Evolutionary conservation across 2,329 filamentous ascomycete species (phyloP).

Genomic region (Trichoderma koningii): DNA sequence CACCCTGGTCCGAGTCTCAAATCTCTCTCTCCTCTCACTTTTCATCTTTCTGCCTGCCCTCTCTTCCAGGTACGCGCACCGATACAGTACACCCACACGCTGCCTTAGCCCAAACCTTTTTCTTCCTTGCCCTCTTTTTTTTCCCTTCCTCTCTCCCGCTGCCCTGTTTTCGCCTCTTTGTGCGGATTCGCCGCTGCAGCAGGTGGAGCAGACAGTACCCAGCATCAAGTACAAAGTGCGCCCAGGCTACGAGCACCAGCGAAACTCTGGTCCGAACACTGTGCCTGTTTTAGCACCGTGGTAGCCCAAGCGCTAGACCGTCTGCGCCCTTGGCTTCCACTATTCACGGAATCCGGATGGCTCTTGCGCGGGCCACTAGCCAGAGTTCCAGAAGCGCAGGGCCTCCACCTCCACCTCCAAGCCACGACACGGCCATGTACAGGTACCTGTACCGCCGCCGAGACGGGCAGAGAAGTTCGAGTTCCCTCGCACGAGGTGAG

Average conservation of each 20-base stretch:
- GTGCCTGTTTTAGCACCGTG: slow-evolving; percentile 5
- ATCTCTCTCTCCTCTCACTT: background rate
- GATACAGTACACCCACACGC: too few relatives aligned
- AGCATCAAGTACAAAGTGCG: too few relatives aligned
- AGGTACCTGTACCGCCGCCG: too few relatives aligned
- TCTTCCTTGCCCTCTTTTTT: too few relatives aligned
- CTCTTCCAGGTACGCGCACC: too few relatives aligned
- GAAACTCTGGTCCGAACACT: slow-evolving; percentile 3
- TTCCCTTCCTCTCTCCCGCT: background rate
- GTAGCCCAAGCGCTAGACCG: background rate
- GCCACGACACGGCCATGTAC: slow-evolving; percentile 14
- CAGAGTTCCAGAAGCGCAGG: slow-evolving; percentile 16
- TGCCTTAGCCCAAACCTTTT: background rate
- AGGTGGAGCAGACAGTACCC: background rate
- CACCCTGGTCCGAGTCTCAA: slow-evolving; percentile 3
- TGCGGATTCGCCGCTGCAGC: slow-evolving; percentile 12
- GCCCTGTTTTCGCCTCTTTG: slow-evolving; percentile 8
- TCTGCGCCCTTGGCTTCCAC: background rate
- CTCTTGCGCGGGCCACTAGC: slow-evolving; percentile 24
- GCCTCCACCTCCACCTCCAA: slow-evolving; percentile 10
- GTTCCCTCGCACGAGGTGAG: too few relatives aligned
- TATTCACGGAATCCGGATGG: slow-evolving; percentile 25
- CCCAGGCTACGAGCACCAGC: background rate
- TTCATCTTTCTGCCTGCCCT: background rate
- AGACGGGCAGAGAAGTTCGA: too few relatives aligned